Evolutionary conservation across 129 eudicot species (phyloP).

Genomic region (Pseudognaphalium luteoalbum): DNA sequence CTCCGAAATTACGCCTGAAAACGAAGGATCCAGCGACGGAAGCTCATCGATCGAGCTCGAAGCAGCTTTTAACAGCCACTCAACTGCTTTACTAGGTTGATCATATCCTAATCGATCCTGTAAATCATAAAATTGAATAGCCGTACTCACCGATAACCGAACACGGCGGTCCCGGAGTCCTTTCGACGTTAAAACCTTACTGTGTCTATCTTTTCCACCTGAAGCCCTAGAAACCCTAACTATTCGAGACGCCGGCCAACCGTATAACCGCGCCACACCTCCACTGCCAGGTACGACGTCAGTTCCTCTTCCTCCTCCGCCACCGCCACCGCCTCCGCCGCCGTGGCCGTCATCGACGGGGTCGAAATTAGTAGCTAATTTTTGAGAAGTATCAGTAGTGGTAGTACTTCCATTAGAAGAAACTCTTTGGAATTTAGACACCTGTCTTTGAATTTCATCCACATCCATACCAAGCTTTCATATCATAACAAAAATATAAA

Average conservation of each 20-base stretch:
- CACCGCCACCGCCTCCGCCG: slow-evolving; percentile 34
- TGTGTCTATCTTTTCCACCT: slow-evolving; percentile 92
- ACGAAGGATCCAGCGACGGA: slow-evolving; percentile 54
- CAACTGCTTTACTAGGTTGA: slow-evolving; percentile 95
- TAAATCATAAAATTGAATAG: slow-evolving; percentile 87
- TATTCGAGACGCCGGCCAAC: slow-evolving; percentile 81
- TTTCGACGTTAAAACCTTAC: slow-evolving; percentile 83
- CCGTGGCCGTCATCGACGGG: slow-evolving; percentile 31
- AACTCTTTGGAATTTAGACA: slow-evolving; percentile 56
- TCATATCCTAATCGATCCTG: slow-evolving; percentile 86
- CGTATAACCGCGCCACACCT: slow-evolving; percentile 49
- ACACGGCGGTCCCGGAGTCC: slow-evolving; percentile 85
- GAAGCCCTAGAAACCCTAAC: slow-evolving; percentile 97
- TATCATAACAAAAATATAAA: slow-evolving; percentile 35
- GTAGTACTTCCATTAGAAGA: slow-evolving; percentile 38
- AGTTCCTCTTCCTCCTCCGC: slow-evolving; percentile 34
- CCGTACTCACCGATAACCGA: slow-evolving; percentile 72
- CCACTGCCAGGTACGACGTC: slow-evolving; percentile 26
- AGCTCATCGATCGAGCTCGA: slow-evolving; percentile 70
- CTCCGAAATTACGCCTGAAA: slow-evolving; percentile 39
- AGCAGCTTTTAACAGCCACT: slow-evolving; percentile 88
- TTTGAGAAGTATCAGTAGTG: slow-evolving; percentile 33
- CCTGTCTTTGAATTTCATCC: slow-evolving; percentile 64
- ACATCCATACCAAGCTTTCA: slow-evolving; percentile 73
- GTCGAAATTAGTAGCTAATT: slow-evolving; percentile 32